A percentile compares a stretch with the other conserved stretches of the same genome.
These are phyloP conservation scores for Butyriboletus appendiculatus DNA, from an alignment of 1,284 basidiomycete species.

Conservation along the genomic window DNA sequence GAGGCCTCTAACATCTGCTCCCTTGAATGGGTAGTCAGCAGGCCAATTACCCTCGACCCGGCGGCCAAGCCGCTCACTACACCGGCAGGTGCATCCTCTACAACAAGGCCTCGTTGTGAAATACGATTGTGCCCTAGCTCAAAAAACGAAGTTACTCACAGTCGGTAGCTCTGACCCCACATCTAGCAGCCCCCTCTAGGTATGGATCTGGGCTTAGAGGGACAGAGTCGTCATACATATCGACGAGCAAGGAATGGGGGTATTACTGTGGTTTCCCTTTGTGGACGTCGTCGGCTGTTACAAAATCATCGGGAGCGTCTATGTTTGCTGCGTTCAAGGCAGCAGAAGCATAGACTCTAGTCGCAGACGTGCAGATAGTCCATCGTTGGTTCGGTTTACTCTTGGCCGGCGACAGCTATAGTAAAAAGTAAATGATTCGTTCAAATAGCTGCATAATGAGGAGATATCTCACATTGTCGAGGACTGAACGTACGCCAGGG, in stretches of 20 bases:
- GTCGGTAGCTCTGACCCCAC: conserved; percentile 57
- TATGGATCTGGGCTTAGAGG: conserved; percentile 79
- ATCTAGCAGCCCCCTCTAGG: conserved; percentile 66
- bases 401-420: conserved; percentile 46
- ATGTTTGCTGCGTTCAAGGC: conserved; percentile 56
- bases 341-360: conserved; percentile 56
- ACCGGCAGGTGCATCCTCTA: conserved; percentile 87
- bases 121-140: conserved; percentile 5
- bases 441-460: neutral
- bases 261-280: conserved; percentile 78
- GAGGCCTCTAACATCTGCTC: conserved; percentile 59
- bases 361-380: conserved; percentile 72
- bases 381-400: conserved; percentile 55
- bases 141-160: conserved; percentile 42
- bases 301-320: conserved; percentile 62
- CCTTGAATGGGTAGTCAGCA: conserved; percentile 76
- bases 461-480: conserved; percentile 46
- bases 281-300: conserved; percentile 77
- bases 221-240: conserved; percentile 31
- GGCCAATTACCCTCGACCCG: conserved; percentile 76
- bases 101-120: conserved; percentile 60
- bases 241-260: conserved; percentile 5
- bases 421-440: neutral
- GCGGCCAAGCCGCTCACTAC: conserved; percentile 74
- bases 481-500: conserved; percentile 57